Conservation (phyloP, 2,329 filamentous ascomycete species). For the Ceratocystiopsis minuta region DNA sequence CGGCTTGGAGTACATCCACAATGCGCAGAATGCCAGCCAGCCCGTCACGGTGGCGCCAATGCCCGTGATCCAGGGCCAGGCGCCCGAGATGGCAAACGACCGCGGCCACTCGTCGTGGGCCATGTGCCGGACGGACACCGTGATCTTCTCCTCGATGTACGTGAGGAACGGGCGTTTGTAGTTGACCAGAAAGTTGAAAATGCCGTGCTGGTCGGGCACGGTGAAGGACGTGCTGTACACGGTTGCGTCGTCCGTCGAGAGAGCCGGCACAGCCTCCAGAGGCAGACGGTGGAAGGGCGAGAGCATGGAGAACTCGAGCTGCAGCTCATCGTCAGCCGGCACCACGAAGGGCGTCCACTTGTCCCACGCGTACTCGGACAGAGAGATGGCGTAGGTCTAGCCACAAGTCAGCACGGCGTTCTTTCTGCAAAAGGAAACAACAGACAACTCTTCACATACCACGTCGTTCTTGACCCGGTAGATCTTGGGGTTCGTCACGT, state of each 20-base stretch:
- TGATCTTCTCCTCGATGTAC: slow-evolving; percentile 81
- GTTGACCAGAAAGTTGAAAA: slow-evolving; percentile 96
- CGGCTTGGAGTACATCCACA: slow-evolving; percentile 66
- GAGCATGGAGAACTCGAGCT: slow-evolving; percentile 97
- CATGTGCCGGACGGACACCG: slow-evolving; percentile 88
- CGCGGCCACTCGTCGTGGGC: slow-evolving; percentile 94
- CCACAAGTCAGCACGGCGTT: not conserved
- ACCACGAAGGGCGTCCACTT: slow-evolving; percentile 58
- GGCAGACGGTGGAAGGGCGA: slow-evolving; percentile 87
- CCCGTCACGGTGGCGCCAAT: slow-evolving; percentile 69
- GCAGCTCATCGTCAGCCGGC: slow-evolving; percentile 53
- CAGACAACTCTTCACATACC: slow-evolving; percentile 36
- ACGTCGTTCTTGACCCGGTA: slow-evolving; percentile 96
- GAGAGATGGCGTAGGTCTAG: slow-evolving; percentile 68
- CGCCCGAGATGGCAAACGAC: slow-evolving; percentile 74
- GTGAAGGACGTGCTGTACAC: slow-evolving; percentile 61
- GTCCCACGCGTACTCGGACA: slow-evolving; percentile 69
- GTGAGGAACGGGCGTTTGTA: slow-evolving; percentile 91
- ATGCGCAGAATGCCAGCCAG: slow-evolving; percentile 65
- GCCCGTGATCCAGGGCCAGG: slow-evolving; percentile 88
- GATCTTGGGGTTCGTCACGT: slow-evolving; percentile 61
- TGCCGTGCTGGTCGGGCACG: slow-evolving; percentile 90
- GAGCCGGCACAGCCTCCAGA: slow-evolving; percentile 34
- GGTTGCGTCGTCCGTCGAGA: slow-evolving; percentile 45
- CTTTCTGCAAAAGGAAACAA: not conserved